Evolutionary conservation across 1,139 yeast species (phyloP), one percentile per base, ranked within the genome.

Genomic region (Saccharomyces hybrid): DNA sequence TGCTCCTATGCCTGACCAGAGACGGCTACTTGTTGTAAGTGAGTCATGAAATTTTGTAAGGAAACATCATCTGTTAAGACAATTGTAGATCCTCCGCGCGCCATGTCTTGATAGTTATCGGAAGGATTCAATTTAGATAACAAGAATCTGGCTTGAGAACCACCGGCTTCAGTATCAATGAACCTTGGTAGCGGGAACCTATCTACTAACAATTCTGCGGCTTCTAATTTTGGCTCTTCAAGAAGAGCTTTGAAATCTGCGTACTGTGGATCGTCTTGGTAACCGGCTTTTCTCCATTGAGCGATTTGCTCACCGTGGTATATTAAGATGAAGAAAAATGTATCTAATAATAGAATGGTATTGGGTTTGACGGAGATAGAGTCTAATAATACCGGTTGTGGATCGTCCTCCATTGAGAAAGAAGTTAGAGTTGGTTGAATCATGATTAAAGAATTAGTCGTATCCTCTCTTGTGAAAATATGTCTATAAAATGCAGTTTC

Each of bases 401-500:
- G 96, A 61, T 86, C 95, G 55, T 84, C 87, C 65, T 83, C 88
- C 72, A 91, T 84, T 55, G 88, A 81, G 75, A 87, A 91, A 48
- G 96, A 83, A 3, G 95, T 88, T 70, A 91, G 80, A 0, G 98
- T 89, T 56, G 98, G 98, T 75, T 91, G 98, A 64, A 91, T 91
- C 97, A 91, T 91, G 60, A 90, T 87, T 69, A 91, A 78, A n/a
- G 98, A 88, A 73, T 91, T 93, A 60, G 86, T 85, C 53, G 93
- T 86, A 70, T 93, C 97, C 71, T 93, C 97, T 60, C 91, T 84
- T 67, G 89, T 81, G 69, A 93, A 81, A 44, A 90, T 88, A 72
- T 93, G 98, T 70, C 97, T 84, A 75, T 91, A 91, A 72, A 90
- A 93, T 42, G 98, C 97, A 53, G 99, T 91, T 77, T 93, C 99